A percentile compares a stretch with the other conserved stretches of the same genome.
phyloP scores from a whole-genome alignment of 805 yeast species.

The Pichia cabralensis region DNA sequence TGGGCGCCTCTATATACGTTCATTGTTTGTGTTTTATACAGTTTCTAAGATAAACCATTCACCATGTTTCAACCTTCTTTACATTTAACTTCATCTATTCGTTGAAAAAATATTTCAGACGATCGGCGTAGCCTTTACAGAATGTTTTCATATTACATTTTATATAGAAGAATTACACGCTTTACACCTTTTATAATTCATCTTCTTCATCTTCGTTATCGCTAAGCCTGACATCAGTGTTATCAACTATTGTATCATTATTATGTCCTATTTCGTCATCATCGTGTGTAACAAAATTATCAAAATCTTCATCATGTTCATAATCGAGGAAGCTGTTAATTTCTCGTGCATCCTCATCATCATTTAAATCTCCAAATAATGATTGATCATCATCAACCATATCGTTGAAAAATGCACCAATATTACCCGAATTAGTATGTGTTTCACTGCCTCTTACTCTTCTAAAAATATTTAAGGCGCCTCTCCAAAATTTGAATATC shows the following conservation, averaged over 20 bases:
- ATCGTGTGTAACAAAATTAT: slow-evolving; percentile 4
- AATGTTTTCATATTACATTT: too few relatives aligned
- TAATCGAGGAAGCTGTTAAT: slow-evolving; percentile 32
- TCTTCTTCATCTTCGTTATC: too few relatives aligned
- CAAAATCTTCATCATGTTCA: slow-evolving; percentile 9
- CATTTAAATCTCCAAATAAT: slow-evolving; percentile 23
- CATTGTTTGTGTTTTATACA: too few relatives aligned
- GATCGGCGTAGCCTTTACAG: too few relatives aligned
- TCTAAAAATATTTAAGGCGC: slow-evolving; percentile 2
- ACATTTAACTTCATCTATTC: too few relatives aligned
- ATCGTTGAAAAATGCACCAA: slow-evolving; percentile 22
- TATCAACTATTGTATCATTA: background rate
- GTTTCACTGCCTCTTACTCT: slow-evolving; percentile 16
- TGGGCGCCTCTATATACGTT: too few relatives aligned
- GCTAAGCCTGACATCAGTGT: background rate
- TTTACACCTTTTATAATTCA: too few relatives aligned
- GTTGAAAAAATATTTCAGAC: too few relatives aligned
- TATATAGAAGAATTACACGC: too few relatives aligned
- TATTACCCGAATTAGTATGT: slow-evolving; percentile 16
- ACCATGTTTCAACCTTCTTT: too few relatives aligned
- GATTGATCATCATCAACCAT: slow-evolving; percentile 24
- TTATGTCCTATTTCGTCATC: slow-evolving; percentile 4
- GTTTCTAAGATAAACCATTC: too few relatives aligned
- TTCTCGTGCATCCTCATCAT: slow-evolving; percentile 41
- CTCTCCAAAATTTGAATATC: slow-evolving; percentile 6